These are phyloP conservation scores for Gynostemma pentaphyllum DNA, from an alignment of 306 rosid genomes.

Conservation along the genomic window DNA sequence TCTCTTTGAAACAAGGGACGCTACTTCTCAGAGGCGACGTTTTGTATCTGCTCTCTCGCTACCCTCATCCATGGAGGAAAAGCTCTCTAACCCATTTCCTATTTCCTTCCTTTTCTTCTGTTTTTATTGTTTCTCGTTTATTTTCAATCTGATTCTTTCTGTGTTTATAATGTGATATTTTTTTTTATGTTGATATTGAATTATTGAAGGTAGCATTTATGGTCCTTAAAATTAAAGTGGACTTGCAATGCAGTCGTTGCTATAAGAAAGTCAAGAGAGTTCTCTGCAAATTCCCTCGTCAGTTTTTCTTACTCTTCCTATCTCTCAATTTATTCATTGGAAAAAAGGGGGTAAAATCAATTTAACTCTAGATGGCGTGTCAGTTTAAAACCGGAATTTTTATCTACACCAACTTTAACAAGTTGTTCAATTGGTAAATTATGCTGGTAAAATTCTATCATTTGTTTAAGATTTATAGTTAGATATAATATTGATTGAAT, in stretches of 20 bases:
- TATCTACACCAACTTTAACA: too few relatives aligned
- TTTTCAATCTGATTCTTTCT: neutral
- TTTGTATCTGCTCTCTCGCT: neutral
- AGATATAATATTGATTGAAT: too few relatives aligned
- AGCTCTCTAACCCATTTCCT: neutral
- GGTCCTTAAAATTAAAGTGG: constrained; percentile 67
- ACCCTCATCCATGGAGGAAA: constrained; percentile 8
- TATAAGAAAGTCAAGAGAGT: constrained; percentile 66
- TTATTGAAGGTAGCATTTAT: constrained; percentile 32
- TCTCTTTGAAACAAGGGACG: neutral
- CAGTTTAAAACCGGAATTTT: too few relatives aligned
- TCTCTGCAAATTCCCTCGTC: constrained; percentile 63
- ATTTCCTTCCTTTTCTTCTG: neutral
- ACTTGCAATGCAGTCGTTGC: constrained; percentile 61
- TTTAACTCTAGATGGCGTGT: too few relatives aligned
- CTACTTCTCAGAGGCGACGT: too few relatives aligned
- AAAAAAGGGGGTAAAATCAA: too few relatives aligned
- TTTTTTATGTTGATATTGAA: neutral
- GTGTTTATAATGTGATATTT: too few relatives aligned
- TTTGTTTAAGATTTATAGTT: too few relatives aligned
- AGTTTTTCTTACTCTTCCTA: constrained; percentile 22
- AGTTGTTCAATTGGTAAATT: too few relatives aligned
- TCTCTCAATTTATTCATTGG: too few relatives aligned
- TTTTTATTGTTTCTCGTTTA: neutral
- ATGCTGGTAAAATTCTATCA: too few relatives aligned